Evolutionary conservation across 2,329 filamentous ascomycete genomes (phyloP).

Genomic region (Shiraia sp.): DNA sequence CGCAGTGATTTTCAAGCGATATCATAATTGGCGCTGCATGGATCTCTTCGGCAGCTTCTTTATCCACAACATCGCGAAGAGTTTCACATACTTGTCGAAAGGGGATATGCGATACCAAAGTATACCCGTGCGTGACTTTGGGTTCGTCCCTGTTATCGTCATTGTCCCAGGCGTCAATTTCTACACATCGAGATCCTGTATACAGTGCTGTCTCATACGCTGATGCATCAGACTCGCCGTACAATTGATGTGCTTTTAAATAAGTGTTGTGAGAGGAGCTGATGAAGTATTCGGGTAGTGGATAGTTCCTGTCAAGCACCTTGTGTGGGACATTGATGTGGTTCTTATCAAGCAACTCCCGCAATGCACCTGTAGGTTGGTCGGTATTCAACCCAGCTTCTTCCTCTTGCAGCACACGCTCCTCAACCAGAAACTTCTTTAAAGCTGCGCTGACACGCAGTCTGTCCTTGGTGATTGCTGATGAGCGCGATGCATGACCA

Average conservation of each 20-base stretch:
- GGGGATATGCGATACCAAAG: conserved; percentile 66
- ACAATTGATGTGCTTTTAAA: conserved; percentile 70
- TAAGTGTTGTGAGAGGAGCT: conserved; percentile 77
- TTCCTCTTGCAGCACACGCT: conserved; percentile 53
- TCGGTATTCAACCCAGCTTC: conserved; percentile 55
- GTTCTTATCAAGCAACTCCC: conserved; percentile 58
- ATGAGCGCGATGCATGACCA: conserved; percentile 58
- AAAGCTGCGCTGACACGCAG: conserved; percentile 64
- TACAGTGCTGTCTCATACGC: conserved; percentile 67
- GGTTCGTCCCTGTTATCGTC: conserved; percentile 64
- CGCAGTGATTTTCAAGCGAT: conserved; percentile 71
- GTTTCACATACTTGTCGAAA: conserved; percentile 69
- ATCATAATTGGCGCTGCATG: conserved; percentile 63
- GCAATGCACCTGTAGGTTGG: conserved; percentile 52
- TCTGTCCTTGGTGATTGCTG: conserved; percentile 56
- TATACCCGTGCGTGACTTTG: conserved; percentile 72
- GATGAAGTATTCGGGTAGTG: conserved; percentile 71
- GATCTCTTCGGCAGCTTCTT: conserved; percentile 55
- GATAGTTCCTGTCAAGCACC: conserved; percentile 61
- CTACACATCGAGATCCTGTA: conserved; percentile 69
- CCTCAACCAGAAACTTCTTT: conserved; percentile 58
- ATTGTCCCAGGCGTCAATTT: conserved; percentile 75
- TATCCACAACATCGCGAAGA: conserved; percentile 65
- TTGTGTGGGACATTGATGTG: conserved; percentile 61
- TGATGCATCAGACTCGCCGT: conserved; percentile 63